Evolutionary conservation across 441 rosid species (phyloP).

Genomic region (Melastoma candidum): DNA sequence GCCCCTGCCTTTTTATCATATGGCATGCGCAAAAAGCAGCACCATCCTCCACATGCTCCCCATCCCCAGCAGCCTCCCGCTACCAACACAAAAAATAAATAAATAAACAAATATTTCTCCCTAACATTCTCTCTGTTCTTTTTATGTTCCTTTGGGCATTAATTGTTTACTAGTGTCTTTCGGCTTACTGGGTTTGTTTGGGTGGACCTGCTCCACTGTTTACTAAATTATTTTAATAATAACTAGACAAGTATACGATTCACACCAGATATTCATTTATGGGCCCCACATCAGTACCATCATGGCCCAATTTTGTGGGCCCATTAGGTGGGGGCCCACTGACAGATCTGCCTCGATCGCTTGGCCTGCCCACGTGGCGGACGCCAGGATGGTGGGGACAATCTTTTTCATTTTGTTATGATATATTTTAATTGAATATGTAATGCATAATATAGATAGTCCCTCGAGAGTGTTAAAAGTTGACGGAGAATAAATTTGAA

Average conservation of each 20-base stretch:
- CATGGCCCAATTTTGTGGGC: constrained; percentile 25
- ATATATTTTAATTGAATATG: no score
- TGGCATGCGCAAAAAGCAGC: constrained; percentile 71
- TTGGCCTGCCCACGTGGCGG: constrained; percentile 1
- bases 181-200: no score
- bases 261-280: constrained; percentile 18
- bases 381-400: background rate
- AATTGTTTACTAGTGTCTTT: no score
- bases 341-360: constrained; percentile 1
- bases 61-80: constrained; percentile 14
- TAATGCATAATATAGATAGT: no score
- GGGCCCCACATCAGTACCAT: constrained; percentile 43
- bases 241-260: no score
- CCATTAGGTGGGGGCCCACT: constrained; percentile 28
- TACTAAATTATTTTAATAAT: no score
- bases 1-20: constrained; percentile 20
- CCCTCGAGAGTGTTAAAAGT: no score
- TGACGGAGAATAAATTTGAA: no score
- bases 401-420: no score
- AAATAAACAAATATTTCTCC: constrained; percentile 7
- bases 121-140: background rate
- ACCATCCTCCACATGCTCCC: constrained; percentile 52
- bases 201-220: no score
- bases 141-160: background rate
- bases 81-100: background rate